phyloP scores from a whole-genome alignment of 352 stramenopile species.

The Globisporangium recalcitrans region DNA sequence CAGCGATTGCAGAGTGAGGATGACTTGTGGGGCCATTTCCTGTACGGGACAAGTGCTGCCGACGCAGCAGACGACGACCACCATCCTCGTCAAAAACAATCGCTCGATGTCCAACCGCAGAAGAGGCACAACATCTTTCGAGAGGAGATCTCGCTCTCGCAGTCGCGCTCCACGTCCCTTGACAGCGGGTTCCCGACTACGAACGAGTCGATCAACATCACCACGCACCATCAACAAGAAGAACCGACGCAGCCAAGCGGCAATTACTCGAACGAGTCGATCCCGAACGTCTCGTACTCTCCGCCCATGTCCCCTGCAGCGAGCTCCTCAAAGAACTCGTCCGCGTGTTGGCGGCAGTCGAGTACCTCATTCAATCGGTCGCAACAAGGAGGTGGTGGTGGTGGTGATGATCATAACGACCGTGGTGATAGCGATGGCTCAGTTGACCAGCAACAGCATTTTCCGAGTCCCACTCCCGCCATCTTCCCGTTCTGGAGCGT shows the following conservation, averaged over 20 bases:
- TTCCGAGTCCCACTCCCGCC: neutral
- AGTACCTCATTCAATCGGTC: neutral
- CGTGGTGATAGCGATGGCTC: neutral
- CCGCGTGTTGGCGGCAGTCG: neutral
- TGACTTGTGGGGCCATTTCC: constrained; percentile 36
- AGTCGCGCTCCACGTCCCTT: constrained; percentile 11
- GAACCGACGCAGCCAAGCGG: neutral
- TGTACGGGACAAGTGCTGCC: constrained; percentile 24
- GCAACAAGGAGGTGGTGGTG: neutral
- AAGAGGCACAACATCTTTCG: constrained; percentile 16
- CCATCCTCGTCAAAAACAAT: constrained; percentile 4
- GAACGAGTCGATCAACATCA: constrained; percentile 1
- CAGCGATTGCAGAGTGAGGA: constrained; percentile 22
- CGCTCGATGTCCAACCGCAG: neutral
- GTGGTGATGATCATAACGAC: constrained; percentile 2
- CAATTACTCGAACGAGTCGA: constrained; percentile 19
- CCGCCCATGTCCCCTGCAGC: constrained; percentile 18
- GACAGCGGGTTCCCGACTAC: neutral
- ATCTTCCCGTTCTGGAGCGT: constrained; percentile 42
- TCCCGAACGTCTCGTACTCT: constrained; percentile 26
- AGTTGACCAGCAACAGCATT: neutral
- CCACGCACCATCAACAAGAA: constrained; percentile 7
- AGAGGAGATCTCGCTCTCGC: constrained; percentile 25
- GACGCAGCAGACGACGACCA: constrained; percentile 3
- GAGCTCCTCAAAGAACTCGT: constrained; percentile 3